Conservation (phyloP, 2,329 filamentous ascomycete genomes). For the Trichoderma asperellum region DNA sequence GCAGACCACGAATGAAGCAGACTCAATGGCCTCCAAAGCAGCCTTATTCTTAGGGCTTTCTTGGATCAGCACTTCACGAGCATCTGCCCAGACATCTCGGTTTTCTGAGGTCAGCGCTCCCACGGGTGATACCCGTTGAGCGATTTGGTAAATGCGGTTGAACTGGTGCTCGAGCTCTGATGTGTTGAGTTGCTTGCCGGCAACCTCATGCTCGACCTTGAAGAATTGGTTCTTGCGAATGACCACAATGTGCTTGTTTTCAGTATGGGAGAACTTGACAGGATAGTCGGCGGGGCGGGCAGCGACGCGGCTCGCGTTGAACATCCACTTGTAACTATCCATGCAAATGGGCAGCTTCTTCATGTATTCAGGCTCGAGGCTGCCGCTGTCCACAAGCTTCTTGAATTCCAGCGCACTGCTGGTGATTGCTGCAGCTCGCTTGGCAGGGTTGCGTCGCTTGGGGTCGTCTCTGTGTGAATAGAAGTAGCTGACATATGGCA, state of each 20-base stretch:
- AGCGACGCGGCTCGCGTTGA: conserved; percentile 88
- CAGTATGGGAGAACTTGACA: conserved; percentile 73
- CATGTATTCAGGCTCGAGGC: conserved; percentile 97
- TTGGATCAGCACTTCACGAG: conserved; percentile 73
- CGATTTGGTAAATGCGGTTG: conserved; percentile 77
- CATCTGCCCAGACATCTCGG: conserved; percentile 89
- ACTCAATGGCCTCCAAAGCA: conserved; percentile 79
- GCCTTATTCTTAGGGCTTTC: conserved; percentile 79
- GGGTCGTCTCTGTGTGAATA: conserved; percentile 97
- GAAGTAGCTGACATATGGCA: conserved; percentile 99
- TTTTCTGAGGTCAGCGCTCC: conserved; percentile 89
- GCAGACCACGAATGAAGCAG: conserved; percentile 88
- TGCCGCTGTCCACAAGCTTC: conserved; percentile 80
- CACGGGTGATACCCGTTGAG: conserved; percentile 71
- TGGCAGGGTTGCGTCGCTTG: conserved; percentile 81
- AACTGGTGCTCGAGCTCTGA: conserved; percentile 91
- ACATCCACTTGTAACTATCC: conserved; percentile 99
- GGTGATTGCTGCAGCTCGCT: conserved; percentile 88
- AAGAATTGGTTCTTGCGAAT: conserved; percentile 98
- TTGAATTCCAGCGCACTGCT: conserved; percentile 91
- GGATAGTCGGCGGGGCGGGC: conserved; percentile 81
- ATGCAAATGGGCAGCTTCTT: conserved; percentile 96
- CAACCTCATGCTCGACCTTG: conserved; percentile 82
- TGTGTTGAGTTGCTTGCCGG: conserved; percentile 83
- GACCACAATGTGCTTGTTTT: conserved; percentile 86